Evolutionary conservation across 192 early-diverging fungal genomes (phyloP), one percentile per base, ranked within the genome.

Genomic region (Coemansia brasiliensis): DNA sequence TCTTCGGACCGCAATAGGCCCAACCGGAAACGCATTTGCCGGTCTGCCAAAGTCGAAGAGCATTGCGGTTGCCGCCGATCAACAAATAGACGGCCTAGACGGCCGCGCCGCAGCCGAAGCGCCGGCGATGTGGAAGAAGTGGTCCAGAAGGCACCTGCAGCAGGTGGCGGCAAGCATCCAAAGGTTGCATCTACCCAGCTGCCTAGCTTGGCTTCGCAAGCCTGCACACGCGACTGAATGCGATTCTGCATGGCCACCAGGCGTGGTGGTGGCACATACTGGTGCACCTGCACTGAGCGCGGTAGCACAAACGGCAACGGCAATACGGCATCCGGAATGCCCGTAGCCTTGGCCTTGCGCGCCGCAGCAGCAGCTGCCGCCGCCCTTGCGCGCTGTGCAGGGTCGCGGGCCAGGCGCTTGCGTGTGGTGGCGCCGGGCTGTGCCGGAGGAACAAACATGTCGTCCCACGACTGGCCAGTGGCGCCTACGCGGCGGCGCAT

Each of bases 121-220:
- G 65, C 75, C 12, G 55, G 18, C 17, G 57, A 26, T 24, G 65
- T 13, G 4, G 38, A 29, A 12, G 46, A 7, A 43, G 25, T 25
- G 7, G 70, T 40, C 70, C 70, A 73, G 55, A 73, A 73, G 40
- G 45, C 55, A 4, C 52, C 41, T 17, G 42, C 16, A 3, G 41
- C 41, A 5, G 41, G 41, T 1, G 41, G 41, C 41, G 41, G 41
- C 41, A 16, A 16, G 13, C 41, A 18, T 7, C 41, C 41, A 43
- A 62, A 77, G 3, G 75, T 79, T 18, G 69, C 57, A 32, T 79
- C 75, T 0, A 79, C 66, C 57, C 70, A 65, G 37, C n/a, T 49
- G 3, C 32, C 50, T 38, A 63, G 29, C 46, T 20, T 24, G 2
- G 59, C 4, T 39, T 71, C 64, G 40, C 58, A 44, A n/a, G 41